Base-by-base conservation (phyloP, 2,329 filamentous ascomycete species). In the Calonectria hongkongensis region DNA sequence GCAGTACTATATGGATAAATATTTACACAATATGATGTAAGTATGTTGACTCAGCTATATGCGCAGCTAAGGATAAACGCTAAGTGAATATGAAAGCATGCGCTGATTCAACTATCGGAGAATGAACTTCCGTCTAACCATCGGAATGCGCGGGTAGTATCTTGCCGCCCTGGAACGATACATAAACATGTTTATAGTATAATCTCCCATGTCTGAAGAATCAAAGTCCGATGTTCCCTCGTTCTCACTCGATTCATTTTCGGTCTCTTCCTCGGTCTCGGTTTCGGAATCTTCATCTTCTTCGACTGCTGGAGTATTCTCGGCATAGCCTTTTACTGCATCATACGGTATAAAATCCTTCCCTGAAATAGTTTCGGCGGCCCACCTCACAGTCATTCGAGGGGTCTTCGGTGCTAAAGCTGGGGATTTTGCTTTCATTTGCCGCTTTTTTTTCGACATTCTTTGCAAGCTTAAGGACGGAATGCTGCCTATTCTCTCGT, bases 401-500 rank as follows among this genome's bases (percentile, higher is more conserved):
- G 48, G 33, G 10, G 10, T 10, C 27, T 33, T 48, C 18, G 9
- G 16, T 16, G 5, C 9, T 18, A 25, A n/a, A 2, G 0, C 0
- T 15, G 13, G 16, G 4, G 25, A 43, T 4, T 18, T n/a, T 10
- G 64, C 64, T 15, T 27, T 54, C 12, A 9, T 28, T 13, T 43
- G 27, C 1, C 36, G 33, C 15, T 45, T 21, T 15, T 56, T 54
- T 2, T 66, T 66, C 6, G 33, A 18, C 47, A 66, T 66, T 45
- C 48, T 51, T 21, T 41, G 21, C 1, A 66, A 4, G 2, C 25
- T 7, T n/a, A 66, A 12, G 2, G 6, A 50, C 6, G 48, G 25
- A 21, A 66, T 36, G 21, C 21, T 54, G 3, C 64, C 64, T 39
- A 66, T 39, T 21, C 64, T 51, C 48, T 66, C 64, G 21, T 66